A percentile compares a stretch with the other conserved stretches of the same genome.
Evolutionary conservation across 1,284 basidiomycete species (phyloP).

Genomic region (Ganoderma meredithae): DNA sequence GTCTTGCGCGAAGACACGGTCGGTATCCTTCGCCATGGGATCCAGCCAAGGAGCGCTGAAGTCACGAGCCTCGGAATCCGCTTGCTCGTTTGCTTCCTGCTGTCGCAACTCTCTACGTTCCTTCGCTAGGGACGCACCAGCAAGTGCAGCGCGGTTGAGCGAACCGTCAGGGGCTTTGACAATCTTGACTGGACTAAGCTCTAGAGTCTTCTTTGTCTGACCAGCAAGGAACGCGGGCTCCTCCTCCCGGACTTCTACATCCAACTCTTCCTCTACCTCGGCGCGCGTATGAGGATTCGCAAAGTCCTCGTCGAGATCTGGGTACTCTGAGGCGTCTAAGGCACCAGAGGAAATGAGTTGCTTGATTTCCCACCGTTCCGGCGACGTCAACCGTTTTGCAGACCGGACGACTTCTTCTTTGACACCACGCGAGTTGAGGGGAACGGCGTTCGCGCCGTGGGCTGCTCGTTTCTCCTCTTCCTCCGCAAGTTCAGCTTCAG

Average conservation of each 20-base stretch:
- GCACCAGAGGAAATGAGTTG: conserved; percentile 97
- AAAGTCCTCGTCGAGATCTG: conserved; percentile 94
- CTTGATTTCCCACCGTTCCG: conserved; percentile 99
- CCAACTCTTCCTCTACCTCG: conserved; percentile 94
- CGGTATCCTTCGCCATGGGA: conserved; percentile 91
- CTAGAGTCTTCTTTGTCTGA: conserved; percentile 94
- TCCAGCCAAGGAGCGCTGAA: conserved; percentile 97
- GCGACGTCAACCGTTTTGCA: conserved; percentile 93
- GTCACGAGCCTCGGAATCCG: conserved; percentile 93
- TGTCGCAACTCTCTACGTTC: conserved; percentile 94
- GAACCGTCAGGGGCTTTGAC: conserved; percentile 96
- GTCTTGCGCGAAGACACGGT: conserved; percentile 95
- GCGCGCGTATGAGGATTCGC: conserved; percentile 78
- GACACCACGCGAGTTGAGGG: conserved; percentile 52
- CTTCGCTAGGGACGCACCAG: conserved; percentile 92
- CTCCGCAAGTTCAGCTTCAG: conserved; percentile 86
- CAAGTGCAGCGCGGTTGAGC: conserved; percentile 93
- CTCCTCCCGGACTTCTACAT: conserved; percentile 97
- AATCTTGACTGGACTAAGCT: conserved; percentile 97
- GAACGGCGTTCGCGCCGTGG: conserved; percentile 76
- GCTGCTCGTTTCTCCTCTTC: conserved; percentile 75
- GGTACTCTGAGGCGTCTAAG: conserved; percentile 93
- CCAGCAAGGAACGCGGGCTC: conserved; percentile 97
- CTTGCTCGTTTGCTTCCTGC: conserved; percentile 94
- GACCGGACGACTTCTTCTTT: conserved; percentile 67